Evolutionary conservation across 2,329 filamentous ascomycete species (phyloP).

Genomic region (Epichloe aotearoae): DNA sequence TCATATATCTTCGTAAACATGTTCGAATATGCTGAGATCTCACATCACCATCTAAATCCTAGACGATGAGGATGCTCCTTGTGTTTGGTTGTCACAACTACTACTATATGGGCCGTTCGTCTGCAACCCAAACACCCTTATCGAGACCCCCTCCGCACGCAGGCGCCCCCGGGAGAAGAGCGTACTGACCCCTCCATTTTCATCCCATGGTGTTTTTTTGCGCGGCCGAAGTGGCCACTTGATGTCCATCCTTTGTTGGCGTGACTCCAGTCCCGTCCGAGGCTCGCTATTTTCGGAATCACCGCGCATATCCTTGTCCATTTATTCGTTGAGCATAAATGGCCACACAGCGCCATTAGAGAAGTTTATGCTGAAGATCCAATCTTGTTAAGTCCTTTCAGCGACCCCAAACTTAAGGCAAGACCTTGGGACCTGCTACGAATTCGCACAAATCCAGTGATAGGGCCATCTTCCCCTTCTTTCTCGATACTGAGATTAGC

Average conservation of each 20-base stretch:
- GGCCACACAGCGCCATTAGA: no score
- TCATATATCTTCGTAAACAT: no score
- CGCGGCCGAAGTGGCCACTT: neutral
- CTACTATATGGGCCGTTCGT: neutral
- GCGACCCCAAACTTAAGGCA: conserved; percentile 79
- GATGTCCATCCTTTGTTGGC: neutral
- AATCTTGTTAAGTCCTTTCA: conserved; percentile 88
- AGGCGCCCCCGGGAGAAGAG: neutral
- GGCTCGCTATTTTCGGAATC: neutral
- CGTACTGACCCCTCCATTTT: neutral
- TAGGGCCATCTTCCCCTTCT: conserved; percentile 86
- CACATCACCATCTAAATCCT: neutral
- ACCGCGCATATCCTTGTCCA: neutral
- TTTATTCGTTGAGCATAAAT: neutral
- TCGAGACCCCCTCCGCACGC: neutral
- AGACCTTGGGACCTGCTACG: conserved; percentile 92
- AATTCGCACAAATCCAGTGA: conserved; percentile 96
- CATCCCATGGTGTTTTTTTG: neutral
- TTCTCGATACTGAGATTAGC: conserved; percentile 97
- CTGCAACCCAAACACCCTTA: neutral
- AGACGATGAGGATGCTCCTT: neutral
- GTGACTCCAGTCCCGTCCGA: neutral
- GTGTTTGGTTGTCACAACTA: neutral
- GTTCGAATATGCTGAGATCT: no score
- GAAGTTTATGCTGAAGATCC: conserved; percentile 24